Evolutionary conservation across 2,329 filamentous ascomycete species (phyloP).

Genomic region (Curvularia sp.): DNA sequence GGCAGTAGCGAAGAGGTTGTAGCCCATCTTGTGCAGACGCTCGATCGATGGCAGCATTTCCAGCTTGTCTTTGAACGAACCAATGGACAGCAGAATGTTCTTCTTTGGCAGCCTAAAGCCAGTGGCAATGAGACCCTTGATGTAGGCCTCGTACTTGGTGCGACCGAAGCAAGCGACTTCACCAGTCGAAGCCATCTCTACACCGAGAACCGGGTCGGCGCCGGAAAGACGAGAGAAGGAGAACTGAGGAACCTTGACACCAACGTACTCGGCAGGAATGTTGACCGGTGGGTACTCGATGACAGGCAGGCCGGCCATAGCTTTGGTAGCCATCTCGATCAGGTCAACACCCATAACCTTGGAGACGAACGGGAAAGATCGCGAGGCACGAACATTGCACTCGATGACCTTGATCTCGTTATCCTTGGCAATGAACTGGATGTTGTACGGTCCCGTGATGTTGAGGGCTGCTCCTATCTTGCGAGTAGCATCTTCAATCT

Average conservation of each 20-base stretch:
- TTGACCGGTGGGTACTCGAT: constrained; percentile 79
- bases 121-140: constrained; percentile 94
- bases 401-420: constrained; percentile 99
- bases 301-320: constrained; percentile 86
- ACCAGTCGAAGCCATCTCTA: constrained; percentile 99
- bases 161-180: constrained; percentile 96
- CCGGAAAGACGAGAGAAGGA: constrained; percentile 97
- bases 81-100: constrained; percentile 94
- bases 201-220: constrained; percentile 93
- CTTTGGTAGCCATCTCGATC: constrained; percentile 98
- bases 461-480: constrained; percentile 96
- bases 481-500: constrained; percentile 92
- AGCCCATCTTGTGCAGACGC: constrained; percentile 89
- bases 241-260: constrained; percentile 98
- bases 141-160: constrained; percentile 96
- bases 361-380: constrained; percentile 97
- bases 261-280: constrained; percentile 82
- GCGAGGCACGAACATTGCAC: constrained; percentile 94
- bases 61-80: constrained; percentile 96
- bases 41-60: constrained; percentile 94
- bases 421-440: constrained; percentile 99
- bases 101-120: constrained; percentile 96
- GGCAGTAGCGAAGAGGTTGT: constrained; percentile 93
- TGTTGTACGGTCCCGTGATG: constrained; percentile 96
- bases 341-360: constrained; percentile 98